These are phyloP conservation scores for Trichoderma reesei DNA, from an alignment of 495 filamentous ascomycete species.

Conservation along the genomic window DNA sequence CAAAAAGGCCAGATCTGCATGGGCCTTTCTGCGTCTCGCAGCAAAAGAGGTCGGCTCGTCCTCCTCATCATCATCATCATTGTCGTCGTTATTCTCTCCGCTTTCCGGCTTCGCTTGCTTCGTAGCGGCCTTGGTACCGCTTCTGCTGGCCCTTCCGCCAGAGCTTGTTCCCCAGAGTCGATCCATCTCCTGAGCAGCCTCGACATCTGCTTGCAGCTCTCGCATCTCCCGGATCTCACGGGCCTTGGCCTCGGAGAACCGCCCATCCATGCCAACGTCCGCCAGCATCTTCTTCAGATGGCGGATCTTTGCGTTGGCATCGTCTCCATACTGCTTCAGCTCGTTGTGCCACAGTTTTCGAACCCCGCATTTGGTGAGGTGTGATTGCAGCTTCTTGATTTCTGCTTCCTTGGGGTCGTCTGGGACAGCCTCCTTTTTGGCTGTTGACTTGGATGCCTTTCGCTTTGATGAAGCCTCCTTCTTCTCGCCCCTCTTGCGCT, in stretches of 20 bases:
- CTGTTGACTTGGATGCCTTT: slow-evolving; percentile 7
- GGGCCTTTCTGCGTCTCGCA: slow-evolving; percentile 23
- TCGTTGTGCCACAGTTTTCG: slow-evolving; percentile 87
- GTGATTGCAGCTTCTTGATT: slow-evolving; percentile 84
- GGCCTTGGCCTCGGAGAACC: slow-evolving; percentile 76
- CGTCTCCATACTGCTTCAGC: slow-evolving; percentile 60
- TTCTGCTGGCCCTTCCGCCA: slow-evolving; percentile 26
- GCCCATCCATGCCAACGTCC: slow-evolving; percentile 77
- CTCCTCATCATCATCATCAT: slow-evolving; percentile 22
- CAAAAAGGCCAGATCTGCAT: slow-evolving; percentile 35
- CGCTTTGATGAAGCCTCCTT: slow-evolving; percentile 16
- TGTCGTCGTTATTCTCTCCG: slow-evolving; percentile 30
- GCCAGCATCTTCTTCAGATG: slow-evolving; percentile 70
- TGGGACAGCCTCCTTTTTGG: slow-evolving; percentile 24
- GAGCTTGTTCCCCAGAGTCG: slow-evolving; percentile 59
- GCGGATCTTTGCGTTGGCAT: slow-evolving; percentile 65
- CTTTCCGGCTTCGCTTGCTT: slow-evolving; percentile 35
- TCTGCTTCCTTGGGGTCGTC: slow-evolving; percentile 55
- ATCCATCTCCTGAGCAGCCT: slow-evolving; percentile 68
- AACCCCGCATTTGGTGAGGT: slow-evolving; percentile 84
- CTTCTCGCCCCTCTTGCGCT: slow-evolving; percentile 15
- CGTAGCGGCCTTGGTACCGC: slow-evolving; percentile 15
- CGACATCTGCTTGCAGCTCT: slow-evolving; percentile 73
- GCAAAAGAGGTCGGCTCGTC: slow-evolving; percentile 17
- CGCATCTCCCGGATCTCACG: slow-evolving; percentile 73